These are phyloP conservation scores for Cytospora leucostoma DNA, from an alignment of 2,329 filamentous ascomycete species.

Conservation along the genomic window DNA sequence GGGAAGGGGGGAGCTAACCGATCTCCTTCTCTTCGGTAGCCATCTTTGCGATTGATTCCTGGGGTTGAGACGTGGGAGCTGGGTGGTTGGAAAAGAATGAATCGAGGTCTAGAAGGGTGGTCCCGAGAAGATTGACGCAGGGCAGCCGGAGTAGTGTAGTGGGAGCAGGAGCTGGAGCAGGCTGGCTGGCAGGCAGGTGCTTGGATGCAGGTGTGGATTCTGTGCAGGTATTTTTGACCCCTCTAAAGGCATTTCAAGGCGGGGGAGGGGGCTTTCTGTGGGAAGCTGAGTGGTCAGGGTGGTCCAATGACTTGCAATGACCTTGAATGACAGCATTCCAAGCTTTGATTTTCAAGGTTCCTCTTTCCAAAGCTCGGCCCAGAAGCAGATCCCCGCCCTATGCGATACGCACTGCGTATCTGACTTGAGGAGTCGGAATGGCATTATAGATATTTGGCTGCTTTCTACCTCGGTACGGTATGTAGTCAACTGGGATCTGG, in stretches of 20 bases:
- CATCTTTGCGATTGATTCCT: constrained; percentile 34
- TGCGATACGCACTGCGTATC: too few relatives aligned
- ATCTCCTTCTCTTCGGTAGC: constrained; percentile 43
- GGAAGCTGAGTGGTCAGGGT: constrained; percentile 14
- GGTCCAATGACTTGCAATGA: background rate
- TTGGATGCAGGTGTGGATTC: constrained; percentile 21
- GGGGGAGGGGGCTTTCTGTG: constrained; percentile 36
- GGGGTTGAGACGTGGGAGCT: constrained; percentile 1
- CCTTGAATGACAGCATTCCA: background rate
- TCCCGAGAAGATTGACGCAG: constrained; percentile 10
- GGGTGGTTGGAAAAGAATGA: constrained; percentile 12
- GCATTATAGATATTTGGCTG: too few relatives aligned
- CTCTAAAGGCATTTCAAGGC: constrained; percentile 31
- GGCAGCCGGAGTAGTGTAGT: constrained; percentile 24
- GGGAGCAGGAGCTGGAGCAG: background rate
- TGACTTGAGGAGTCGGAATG: too few relatives aligned
- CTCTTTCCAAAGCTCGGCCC: too few relatives aligned
- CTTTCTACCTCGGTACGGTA: too few relatives aligned
- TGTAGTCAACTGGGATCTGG: too few relatives aligned
- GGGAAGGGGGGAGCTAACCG: constrained; percentile 36
- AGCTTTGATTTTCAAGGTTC: too few relatives aligned
- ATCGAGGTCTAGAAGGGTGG: constrained; percentile 16
- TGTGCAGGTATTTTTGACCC: constrained; percentile 28
- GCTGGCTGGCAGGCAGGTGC: constrained; percentile 13
- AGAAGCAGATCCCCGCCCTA: too few relatives aligned